A percentile compares a stretch with the other conserved stretches of the same genome.
Evolutionary conservation across 73 alveolate genomes (phyloP).

Genomic region (Tetrahymena borealis): DNA sequence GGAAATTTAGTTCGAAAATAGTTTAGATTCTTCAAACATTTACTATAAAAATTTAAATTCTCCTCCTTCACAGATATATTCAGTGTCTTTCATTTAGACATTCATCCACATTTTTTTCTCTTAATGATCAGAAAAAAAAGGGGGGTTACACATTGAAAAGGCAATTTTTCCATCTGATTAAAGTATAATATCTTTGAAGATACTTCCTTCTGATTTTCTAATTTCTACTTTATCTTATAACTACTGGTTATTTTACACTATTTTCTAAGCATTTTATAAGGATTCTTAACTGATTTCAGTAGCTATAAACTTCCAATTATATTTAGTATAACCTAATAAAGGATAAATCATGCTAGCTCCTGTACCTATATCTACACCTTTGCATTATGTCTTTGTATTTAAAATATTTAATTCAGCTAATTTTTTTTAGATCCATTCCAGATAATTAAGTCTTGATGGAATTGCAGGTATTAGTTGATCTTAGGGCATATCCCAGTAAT

Average conservation of each 20-base stretch:
- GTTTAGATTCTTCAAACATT: constrained; percentile 39
- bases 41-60: constrained; percentile 43
- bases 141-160: constrained; percentile 54
- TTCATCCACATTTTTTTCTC: constrained; percentile 38
- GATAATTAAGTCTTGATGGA: constrained; percentile 49
- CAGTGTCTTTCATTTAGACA: constrained; percentile 44
- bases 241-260: constrained; percentile 29
- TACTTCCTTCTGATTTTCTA: constrained; percentile 44
- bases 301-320: constrained; percentile 48
- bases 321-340: constrained; percentile 36
- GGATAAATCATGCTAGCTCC: constrained; percentile 61
- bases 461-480: constrained; percentile 48
- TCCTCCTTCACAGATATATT: constrained; percentile 54
- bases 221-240: constrained; percentile 21
- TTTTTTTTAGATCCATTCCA: constrained; percentile 24
- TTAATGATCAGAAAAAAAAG: constrained; percentile 47
- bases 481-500: constrained; percentile 49
- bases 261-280: constrained; percentile 31
- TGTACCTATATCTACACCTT: constrained; percentile 48
- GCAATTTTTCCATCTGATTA: constrained; percentile 34
- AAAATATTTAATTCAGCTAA: neutral
- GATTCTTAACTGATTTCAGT: constrained; percentile 45
- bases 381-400: neutral
- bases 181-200: constrained; percentile 30
- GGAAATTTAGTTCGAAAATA: constrained; percentile 37